These are phyloP conservation scores for Elsinoe australis DNA, from an alignment of 2,329 filamentous ascomycete species.

Conservation along the genomic window DNA sequence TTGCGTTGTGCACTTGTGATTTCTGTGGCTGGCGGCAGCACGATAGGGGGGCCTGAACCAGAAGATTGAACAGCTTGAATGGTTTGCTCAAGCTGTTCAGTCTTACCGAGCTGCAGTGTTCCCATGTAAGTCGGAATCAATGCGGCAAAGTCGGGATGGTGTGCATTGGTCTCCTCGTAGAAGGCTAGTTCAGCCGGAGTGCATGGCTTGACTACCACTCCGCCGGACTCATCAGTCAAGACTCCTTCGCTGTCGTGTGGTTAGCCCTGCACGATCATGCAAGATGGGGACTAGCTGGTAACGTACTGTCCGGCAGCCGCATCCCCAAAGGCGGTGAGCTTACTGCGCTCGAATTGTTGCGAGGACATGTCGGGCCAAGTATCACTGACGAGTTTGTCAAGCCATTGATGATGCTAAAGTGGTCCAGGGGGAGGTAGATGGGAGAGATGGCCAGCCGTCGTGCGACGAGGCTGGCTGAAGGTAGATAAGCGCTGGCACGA, in stretches of 20 bases:
- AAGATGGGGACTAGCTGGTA: too few species aligned
- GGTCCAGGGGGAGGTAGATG: neutral
- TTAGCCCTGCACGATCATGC: too few species aligned
- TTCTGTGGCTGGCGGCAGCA: slow-evolving; percentile 16
- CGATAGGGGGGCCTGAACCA: slow-evolving; percentile 10
- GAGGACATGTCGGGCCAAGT: too few species aligned
- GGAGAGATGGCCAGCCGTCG: neutral
- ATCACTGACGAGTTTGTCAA: too few species aligned
- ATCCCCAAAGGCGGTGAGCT: slow-evolving; percentile 62
- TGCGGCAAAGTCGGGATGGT: slow-evolving; percentile 65
- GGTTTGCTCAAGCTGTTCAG: slow-evolving; percentile 16
- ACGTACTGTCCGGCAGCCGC: slow-evolving; percentile 81
- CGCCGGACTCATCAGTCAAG: slow-evolving; percentile 72
- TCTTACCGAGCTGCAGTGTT: slow-evolving; percentile 57
- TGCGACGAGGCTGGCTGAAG: slow-evolving; percentile 6
- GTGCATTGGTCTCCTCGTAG: slow-evolving; percentile 63
- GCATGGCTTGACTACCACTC: slow-evolving; percentile 90
- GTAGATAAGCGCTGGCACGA: neutral
- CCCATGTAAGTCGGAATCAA: slow-evolving; percentile 84
- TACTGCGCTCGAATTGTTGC: slow-evolving; percentile 49
- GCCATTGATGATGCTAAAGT: neutral
- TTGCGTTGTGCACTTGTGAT: slow-evolving; percentile 17
- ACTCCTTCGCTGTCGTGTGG: slow-evolving; percentile 68
- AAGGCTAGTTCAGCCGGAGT: slow-evolving; percentile 79
- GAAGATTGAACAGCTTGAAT: slow-evolving; percentile 4